Evolutionary conservation across 495 filamentous ascomycete genomes (phyloP), one percentile per base, ranked within the genome.

Genomic region (Coniosporium apollinis): DNA sequence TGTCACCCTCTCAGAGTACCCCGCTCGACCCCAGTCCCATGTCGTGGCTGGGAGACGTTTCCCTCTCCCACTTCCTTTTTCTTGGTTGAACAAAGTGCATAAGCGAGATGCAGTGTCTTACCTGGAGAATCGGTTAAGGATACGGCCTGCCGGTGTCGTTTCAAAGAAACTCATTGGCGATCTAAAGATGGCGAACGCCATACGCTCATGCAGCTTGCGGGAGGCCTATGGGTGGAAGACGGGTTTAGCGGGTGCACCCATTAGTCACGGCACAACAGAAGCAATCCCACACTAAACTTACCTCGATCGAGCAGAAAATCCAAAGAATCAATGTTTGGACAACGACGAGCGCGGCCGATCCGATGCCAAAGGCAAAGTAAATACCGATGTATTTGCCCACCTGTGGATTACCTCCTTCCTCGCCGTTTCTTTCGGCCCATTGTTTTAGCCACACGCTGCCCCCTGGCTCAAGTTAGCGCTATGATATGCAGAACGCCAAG

Each of bases 91-190:
- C n/a, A n/a, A n/a, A n/a, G n/a, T n/a, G n/a, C n/a, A n/a, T n/a
- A n/a, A n/a, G n/a, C n/a, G n/a, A n/a, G n/a, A n/a, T n/a, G n/a
- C n/a, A n/a, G n/a, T n/a, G n/a, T n/a, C 69, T 43, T 53, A 79
- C 74, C 79, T 92, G 3, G 87, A 96, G 53, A 99, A 99, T 31
- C 91, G 69, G 51, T 99, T 99, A 26, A 99, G 65, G 46, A 99
- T 94, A 14, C 91, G 74, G 13, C 91, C 91, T 37, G 86, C 83
- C n/a, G 89, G 89, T 2, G 89, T 99, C 8, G 87, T 94, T 55
- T 99, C 91, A 46, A 99, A 99, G 58, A 99, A 99, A 46, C 71
- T 84, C 91, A 99, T 99, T 17, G 91, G 91, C 11, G 84, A 89
- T 50, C 89, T 74, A 65, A 99, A 99, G 47, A 96, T 96, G 4